These are phyloP conservation scores for Paramecium sexaurelia DNA, from an alignment of 73 alveolate species.

Conservation along the genomic window DNA sequence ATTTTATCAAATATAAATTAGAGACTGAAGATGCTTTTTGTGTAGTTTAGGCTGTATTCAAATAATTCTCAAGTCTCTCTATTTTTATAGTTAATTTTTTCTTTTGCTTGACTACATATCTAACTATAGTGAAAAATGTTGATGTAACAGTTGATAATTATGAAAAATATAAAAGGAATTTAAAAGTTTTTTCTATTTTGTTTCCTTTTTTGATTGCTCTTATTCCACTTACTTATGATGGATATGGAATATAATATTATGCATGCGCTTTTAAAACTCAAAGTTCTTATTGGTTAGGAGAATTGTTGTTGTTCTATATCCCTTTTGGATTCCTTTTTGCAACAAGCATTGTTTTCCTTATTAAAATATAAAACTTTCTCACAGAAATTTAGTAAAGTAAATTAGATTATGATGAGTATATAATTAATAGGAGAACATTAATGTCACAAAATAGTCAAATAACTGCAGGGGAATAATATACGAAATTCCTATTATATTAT, in stretches of 20 bases:
- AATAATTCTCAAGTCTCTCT: background rate
- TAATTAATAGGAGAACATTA: background rate
- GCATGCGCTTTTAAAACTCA: background rate
- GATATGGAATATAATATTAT: background rate
- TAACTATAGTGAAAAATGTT: background rate
- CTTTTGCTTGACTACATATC: background rate
- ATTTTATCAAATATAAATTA: background rate
- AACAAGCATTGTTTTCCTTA: background rate
- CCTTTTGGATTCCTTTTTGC: background rate
- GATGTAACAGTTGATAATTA: background rate
- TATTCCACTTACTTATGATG: background rate
- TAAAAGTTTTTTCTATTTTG: background rate
- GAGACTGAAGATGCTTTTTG: background rate
- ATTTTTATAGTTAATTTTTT: background rate
- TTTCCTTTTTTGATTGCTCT: background rate
- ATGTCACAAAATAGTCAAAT: background rate
- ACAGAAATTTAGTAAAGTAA: background rate
- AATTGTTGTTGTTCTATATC: background rate
- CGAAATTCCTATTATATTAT: background rate
- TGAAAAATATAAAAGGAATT: background rate
- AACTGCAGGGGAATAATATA: background rate
- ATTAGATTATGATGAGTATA: background rate
- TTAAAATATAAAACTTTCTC: background rate
- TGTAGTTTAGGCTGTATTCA: background rate
- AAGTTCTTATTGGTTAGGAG: background rate